Evolutionary conservation across 2,329 filamentous ascomycete genomes (phyloP).

Genomic region (Chalaropsis ovoidea): DNA sequence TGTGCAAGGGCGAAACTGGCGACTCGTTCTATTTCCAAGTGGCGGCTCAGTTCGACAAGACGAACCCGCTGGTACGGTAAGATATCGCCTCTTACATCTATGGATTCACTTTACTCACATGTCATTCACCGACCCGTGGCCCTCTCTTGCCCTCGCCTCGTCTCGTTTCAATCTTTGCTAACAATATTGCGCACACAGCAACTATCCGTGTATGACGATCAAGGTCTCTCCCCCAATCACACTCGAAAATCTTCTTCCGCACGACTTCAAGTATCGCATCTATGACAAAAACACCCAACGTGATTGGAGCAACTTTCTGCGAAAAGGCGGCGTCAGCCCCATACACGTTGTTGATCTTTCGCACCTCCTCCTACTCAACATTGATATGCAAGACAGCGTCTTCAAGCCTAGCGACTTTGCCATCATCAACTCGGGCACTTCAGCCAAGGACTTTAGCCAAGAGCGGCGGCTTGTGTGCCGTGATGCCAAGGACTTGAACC

Average conservation of each 20-base stretch:
- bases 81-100: conserved; percentile 27
- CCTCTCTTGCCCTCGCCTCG: neutral
- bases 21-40: conserved; percentile 97
- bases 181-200: conserved; percentile 35
- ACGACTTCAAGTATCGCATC: conserved; percentile 98
- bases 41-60: conserved; percentile 72
- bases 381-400: conserved; percentile 92
- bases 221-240: conserved; percentile 87
- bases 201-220: conserved; percentile 90
- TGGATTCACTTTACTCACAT: no score
- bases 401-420: conserved; percentile 95
- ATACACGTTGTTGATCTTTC: conserved; percentile 95
- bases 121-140: no score
- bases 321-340: conserved; percentile 92
- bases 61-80: conserved; percentile 68
- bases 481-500: conserved; percentile 67
- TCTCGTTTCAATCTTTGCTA: neutral
- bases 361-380: conserved; percentile 79
- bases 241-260: conserved; percentile 86
- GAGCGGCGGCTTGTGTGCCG: conserved; percentile 72
- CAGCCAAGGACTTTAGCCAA: conserved; percentile 70
- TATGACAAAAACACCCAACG: conserved; percentile 98
- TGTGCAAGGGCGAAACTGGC: conserved; percentile 75
- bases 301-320: conserved; percentile 96
- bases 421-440: conserved; percentile 83